Evolutionary conservation across 2,329 filamentous ascomycete genomes (phyloP), one percentile per base, ranked within the genome.

Genomic region (Rhynchosporium secalis): DNA sequence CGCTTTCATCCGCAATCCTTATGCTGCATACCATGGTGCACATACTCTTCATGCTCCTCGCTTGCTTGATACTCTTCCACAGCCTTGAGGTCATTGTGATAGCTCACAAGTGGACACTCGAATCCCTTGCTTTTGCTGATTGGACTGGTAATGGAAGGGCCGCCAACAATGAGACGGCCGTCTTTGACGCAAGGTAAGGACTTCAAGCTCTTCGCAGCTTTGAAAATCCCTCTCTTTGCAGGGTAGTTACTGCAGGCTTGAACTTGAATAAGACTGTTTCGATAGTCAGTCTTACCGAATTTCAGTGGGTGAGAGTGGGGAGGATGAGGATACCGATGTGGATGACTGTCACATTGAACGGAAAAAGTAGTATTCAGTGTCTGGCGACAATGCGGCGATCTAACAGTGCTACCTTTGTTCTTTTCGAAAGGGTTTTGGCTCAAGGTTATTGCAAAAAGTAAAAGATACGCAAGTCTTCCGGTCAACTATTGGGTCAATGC

Each of bases 41-140:
- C 64, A 52, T 51, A 67, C 67, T 51, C 31, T 26, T 60, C 61
- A 64, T 69, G 66, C 49, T 69, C 68, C 36, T 62, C 51, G 58
- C 65, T 69, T 29, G 55, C 56, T 28, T 70, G 68, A 41, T 70
- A 70, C 43, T 67, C 67, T n/a, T 48, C 60, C 48, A 70, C 46
- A 4, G 61, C 64, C 13, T 52, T 54, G 13, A 61, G 40, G 52
- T 68, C 56, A 31, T 41, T 48, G 63, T 70, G 67, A 47, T 64
- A 68, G 54, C 68, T 70, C 55, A 70, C 56, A 55, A 70, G 63
- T 43, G 64, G 65, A 41, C 52, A 62, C 12, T 70, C 62, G 55
- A 65, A 70, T 2, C 68, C 66, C 54, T 68, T 65, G 57, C 65
- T 69, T 13, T 59, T 62, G 31, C 62, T 63, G 41, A 65, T 66